Percentiles rank a stretch among this genome's conserved stretches.
These are phyloP conservation scores for Xerocomus potaroensis DNA, from an alignment of 768 basidiomycete genomes.

Conservation along the genomic window DNA sequence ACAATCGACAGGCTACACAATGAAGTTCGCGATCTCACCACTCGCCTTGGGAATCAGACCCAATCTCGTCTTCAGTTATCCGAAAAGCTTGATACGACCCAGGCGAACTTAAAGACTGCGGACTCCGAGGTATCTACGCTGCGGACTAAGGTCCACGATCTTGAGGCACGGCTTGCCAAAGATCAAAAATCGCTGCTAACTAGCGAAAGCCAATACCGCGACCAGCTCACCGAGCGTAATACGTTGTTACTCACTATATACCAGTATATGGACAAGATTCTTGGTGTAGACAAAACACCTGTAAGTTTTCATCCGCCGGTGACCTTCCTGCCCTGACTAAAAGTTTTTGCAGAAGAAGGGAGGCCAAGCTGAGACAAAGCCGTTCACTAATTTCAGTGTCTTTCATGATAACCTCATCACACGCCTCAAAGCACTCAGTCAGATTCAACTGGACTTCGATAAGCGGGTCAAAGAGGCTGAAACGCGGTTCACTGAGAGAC, in stretches of 20 bases:
- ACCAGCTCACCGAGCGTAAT: slow-evolving; percentile 91
- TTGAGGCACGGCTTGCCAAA: slow-evolving; percentile 78
- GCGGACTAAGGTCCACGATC: slow-evolving; percentile 60
- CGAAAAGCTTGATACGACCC: slow-evolving; percentile 81
- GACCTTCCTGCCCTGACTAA: neutral
- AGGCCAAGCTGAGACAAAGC: slow-evolving; percentile 78
- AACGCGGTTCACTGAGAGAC: slow-evolving; percentile 61
- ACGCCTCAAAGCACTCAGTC: slow-evolving; percentile 77
- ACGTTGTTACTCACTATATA: slow-evolving; percentile 88
- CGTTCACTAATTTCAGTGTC: slow-evolving; percentile 88
- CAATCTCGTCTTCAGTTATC: slow-evolving; percentile 82
- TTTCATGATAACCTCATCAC: slow-evolving; percentile 94
- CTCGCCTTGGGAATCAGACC: slow-evolving; percentile 77
- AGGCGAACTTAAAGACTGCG: slow-evolving; percentile 55
- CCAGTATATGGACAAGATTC: slow-evolving; percentile 92
- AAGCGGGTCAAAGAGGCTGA: slow-evolving; percentile 80
- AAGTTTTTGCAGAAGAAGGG: slow-evolving; percentile 56
- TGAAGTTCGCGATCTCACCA: slow-evolving; percentile 76
- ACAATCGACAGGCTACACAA: slow-evolving; percentile 71
- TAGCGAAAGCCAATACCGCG: slow-evolving; percentile 79
- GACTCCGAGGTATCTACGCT: slow-evolving; percentile 64
- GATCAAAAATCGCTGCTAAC: slow-evolving; percentile 70
- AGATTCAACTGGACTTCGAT: slow-evolving; percentile 85
- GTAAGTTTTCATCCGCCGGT: slow-evolving; percentile 42
- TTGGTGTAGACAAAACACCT: slow-evolving; percentile 83